Evolutionary conservation across 495 filamentous ascomycete genomes (phyloP), one percentile per base, ranked within the genome.

Genomic region (Penicillium pancosmium): DNA sequence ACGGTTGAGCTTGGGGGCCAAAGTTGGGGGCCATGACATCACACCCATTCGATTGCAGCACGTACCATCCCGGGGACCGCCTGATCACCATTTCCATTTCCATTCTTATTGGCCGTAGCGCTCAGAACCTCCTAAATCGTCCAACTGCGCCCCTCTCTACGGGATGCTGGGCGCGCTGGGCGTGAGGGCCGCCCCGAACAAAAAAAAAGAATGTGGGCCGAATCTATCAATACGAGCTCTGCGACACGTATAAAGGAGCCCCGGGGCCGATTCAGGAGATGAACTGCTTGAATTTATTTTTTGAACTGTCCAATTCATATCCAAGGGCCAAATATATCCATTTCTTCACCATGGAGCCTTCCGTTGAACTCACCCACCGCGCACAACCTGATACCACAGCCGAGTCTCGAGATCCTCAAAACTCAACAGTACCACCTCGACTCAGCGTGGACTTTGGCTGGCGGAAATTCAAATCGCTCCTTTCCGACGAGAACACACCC

Each of bases 391-490:
- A 9, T 36, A n/a, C 36, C n/a, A 38, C 36, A 12, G 19, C 46
- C 11, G 15, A 25, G 1, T 13, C 46, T 7, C 41, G 38, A 48
- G 12, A 31, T 9, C 9, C 2, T 19, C 47, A 52, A 16, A 52
- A 21, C 50, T 34, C 16, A 52, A 48, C 49, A 36, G 13, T 49
- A 56, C 53, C 54, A 41, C 35, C 51, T 50, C 46, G 46, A 4
- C 62, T 73, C 13, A 55, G 27, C 25, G 59, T 73, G 10, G 61
- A 70, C 55, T 70, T 69, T 49, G 57, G 63, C 41, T 71, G 67
- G 68, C 61, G 62, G n/a, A 63, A 64, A n/a, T 73, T 60, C 36
- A 65, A 67, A 25, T 52, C 57, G 16, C 41, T 60, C 0, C 59
- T 73, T 13, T 54, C 47, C 9, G 64, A 69, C 19, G 33, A 27